Evolutionary conservation across 2,329 filamentous ascomycete species (phyloP), one percentile per base, ranked within the genome.

Genomic region (Allantophomopsis lycopodina): DNA sequence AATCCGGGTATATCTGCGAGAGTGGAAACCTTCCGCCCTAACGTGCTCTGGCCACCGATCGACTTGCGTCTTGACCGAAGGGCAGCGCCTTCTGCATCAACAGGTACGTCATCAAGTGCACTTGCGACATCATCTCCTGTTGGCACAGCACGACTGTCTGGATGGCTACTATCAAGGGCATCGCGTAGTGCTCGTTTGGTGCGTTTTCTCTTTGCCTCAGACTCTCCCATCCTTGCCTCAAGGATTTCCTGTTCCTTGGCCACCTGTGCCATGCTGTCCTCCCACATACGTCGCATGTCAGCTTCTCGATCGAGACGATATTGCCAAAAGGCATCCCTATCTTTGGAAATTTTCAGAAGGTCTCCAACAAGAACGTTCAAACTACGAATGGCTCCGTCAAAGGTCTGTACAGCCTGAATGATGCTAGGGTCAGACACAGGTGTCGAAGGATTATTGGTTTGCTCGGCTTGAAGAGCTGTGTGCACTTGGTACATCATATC

Each of bases 181-280:
- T 95, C 88, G 43, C 83, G 83, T 17, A 98, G 69, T 2, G 87
- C 88, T 46, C 81, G 79, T 66, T 94, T 96, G 3, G 91, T 91
- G 46, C 83, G 73, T 56, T 83, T 88, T 42, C 87, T 76, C 67
- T 94, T 96, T 55, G 83, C 74, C 58, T 96, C 89, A 2, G 87
- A 84, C 59, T 94, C 84, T 35, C 84, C 86, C 44, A 95, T 83
- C 42, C 79, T 81, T 30, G 76, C 84, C 56, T 96, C 86, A 1
- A 98, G 71, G 38, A 87, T 75, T 60, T 96, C 91, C 51, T 98
- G 91, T 57, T 98, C 91, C 41, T 77, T 79, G 14, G 88, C 91
- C n/a, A 98, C 83, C 51, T 88, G 79, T 8, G 91, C 87, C 91
- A 98, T 95, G 60, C 88, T 96, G 53, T 98, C 91, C 61, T 98